Conservation (phyloP, 306 rosid species). For the Cucurbita ficifolia region DNA sequence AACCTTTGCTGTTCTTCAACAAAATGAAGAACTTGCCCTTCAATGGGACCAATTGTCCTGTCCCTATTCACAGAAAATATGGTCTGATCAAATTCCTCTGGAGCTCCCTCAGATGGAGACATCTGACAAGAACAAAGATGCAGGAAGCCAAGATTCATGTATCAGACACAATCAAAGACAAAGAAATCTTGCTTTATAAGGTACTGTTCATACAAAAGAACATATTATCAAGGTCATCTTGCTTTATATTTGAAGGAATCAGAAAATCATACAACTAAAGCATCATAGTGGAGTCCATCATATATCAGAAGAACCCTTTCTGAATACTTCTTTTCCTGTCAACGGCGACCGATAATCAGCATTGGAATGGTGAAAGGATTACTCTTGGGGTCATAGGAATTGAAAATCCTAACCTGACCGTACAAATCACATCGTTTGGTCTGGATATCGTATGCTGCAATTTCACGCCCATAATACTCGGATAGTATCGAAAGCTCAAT, state of each 20-base stretch:
- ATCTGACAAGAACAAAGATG: slow-evolving; percentile 29
- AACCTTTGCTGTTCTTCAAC: slow-evolving; percentile 81
- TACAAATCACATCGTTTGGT: slow-evolving; percentile 89
- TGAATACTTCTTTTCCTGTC: slow-evolving; percentile 56
- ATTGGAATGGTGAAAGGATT: slow-evolving; percentile 11
- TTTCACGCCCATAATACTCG: slow-evolving; percentile 75
- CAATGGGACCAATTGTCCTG: slow-evolving; percentile 50
- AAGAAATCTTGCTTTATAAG: neutral
- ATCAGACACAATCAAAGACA: neutral
- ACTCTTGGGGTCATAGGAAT: neutral
- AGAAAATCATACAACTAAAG: slow-evolving; percentile 59
- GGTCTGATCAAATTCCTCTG: slow-evolving; percentile 93
- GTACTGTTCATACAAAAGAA: neutral
- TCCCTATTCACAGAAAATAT: slow-evolving; percentile 39
- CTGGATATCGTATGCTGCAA: slow-evolving; percentile 89
- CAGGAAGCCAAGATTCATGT: slow-evolving; percentile 9
- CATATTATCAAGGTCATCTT: neutral
- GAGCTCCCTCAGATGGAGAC: slow-evolving; percentile 71
- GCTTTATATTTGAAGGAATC: neutral
- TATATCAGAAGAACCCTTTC: slow-evolving; percentile 82
- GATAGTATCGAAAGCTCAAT: slow-evolving; percentile 90
- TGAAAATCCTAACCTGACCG: slow-evolving; percentile 60
- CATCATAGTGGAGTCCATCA: slow-evolving; percentile 94
- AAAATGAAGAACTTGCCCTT: slow-evolving; percentile 48
- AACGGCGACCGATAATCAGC: slow-evolving; percentile 15